Evolutionary conservation across 2,329 filamentous ascomycete species (phyloP).

Genomic region (Ophiostoma australiae): DNA sequence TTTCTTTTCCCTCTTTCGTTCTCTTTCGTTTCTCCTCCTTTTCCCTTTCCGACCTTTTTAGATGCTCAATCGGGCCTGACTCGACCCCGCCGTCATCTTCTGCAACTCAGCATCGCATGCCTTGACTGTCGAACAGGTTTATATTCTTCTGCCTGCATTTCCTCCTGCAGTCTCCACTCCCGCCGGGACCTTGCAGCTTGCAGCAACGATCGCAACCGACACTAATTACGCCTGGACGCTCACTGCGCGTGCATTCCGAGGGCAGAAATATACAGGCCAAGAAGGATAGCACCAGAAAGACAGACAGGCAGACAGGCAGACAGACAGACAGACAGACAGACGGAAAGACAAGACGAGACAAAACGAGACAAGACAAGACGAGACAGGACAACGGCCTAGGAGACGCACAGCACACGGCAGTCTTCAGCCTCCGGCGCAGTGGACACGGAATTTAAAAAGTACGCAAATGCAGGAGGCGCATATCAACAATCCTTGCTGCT

Average conservation of each 20-base stretch:
- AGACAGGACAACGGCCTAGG: background rate
- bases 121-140: background rate
- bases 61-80: background rate
- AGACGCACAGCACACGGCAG: background rate
- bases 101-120: background rate
- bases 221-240: constrained; percentile 15
- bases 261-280: background rate
- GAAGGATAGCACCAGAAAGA: background rate
- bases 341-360: background rate
- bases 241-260: constrained; percentile 16
- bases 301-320: background rate
- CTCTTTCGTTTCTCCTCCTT: background rate
- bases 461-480: constrained; percentile 1
- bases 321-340: background rate
- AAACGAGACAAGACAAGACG: background rate
- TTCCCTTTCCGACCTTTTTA: background rate
- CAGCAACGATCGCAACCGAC: constrained; percentile 22
- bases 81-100: background rate
- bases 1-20: background rate
- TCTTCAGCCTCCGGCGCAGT: background rate
- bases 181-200: constrained; percentile 25
- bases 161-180: constrained; percentile 13
- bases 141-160: background rate
- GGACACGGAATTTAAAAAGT: background rate
- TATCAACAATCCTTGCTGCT: background rate